These are phyloP conservation scores for Aquanectria penicillioides DNA, from an alignment of 2,329 filamentous ascomycete genomes.

Conservation along the genomic window DNA sequence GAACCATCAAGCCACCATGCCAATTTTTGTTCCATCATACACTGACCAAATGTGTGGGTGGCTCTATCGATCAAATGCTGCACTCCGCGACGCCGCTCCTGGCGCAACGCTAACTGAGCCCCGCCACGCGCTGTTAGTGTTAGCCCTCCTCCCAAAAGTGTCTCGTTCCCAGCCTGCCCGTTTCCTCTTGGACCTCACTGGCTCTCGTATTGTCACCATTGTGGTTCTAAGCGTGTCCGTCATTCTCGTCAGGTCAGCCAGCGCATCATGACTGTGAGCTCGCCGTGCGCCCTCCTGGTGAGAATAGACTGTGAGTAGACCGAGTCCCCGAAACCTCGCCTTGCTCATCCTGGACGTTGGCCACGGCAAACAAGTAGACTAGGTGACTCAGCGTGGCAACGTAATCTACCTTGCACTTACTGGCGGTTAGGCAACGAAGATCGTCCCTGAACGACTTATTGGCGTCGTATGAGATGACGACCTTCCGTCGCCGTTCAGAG, in stretches of 20 bases:
- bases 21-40: constrained; percentile 8
- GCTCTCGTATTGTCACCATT: not conserved
- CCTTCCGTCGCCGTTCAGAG: constrained; percentile 10
- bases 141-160: constrained; percentile 20
- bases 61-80: constrained; percentile 29
- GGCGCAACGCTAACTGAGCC: constrained; percentile 23
- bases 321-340: not conserved
- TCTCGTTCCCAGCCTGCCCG: constrained; percentile 16
- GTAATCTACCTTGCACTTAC: not conserved
- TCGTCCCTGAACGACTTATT: not conserved
- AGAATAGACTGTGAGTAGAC: too few species aligned
- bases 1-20: constrained; percentile 38
- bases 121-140: constrained; percentile 31
- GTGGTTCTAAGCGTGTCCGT: not conserved
- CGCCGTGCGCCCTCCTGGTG: not conserved
- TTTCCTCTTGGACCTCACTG: constrained; percentile 5
- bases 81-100: constrained; percentile 29
- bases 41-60: constrained; percentile 2
- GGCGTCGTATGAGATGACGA: constrained; percentile 28
- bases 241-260: not conserved
- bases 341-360: not conserved
- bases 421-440: constrained; percentile 8
- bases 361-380: too few species aligned
- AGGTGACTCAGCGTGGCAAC: constrained; percentile 3
- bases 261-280: not conserved